Conservation (phyloP, 441 rosid species). For the Adansonia rubrostipa region DNA sequence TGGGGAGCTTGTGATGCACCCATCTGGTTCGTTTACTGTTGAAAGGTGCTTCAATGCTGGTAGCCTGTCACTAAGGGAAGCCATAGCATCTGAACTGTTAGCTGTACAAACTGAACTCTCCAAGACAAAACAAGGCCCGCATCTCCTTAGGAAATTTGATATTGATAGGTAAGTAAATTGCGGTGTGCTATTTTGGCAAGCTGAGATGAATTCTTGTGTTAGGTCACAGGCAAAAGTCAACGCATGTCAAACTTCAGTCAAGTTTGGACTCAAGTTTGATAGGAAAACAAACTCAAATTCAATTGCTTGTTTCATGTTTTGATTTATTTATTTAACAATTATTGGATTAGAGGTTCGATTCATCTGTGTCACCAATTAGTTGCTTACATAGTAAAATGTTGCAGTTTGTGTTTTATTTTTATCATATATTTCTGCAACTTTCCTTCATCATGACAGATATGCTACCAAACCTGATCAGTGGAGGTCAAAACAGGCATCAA, state of each 20-base stretch:
- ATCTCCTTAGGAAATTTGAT: conserved; percentile 78
- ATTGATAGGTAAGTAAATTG: conserved; percentile 67
- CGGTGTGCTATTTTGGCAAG: neutral
- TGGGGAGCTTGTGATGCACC: conserved; percentile 73
- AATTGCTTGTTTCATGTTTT: neutral
- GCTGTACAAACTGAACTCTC: conserved; percentile 62
- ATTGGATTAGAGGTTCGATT: neutral
- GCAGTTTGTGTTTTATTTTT: conserved; percentile 2
- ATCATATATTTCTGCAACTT: conserved; percentile 11
- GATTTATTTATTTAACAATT: neutral
- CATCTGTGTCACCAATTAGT: neutral
- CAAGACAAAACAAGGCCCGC: conserved; percentile 85
- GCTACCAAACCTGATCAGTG: conserved; percentile 70
- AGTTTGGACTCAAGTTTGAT: neutral
- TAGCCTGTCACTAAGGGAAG: conserved; percentile 68
- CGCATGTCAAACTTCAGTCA: neutral
- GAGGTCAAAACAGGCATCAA: conserved; percentile 80
- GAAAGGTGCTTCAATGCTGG: conserved; percentile 81
- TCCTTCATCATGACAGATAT: conserved; percentile 51
- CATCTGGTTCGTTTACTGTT: conserved; percentile 84
- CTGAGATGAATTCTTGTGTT: neutral
- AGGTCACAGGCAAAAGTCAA: neutral
- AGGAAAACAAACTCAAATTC: neutral
- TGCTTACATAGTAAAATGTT: neutral
- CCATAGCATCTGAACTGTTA: conserved; percentile 72